These are phyloP conservation scores for Microbotryum lychnidis-dioicae DNA, from an alignment of 1,284 basidiomycete genomes.

Conservation along the genomic window DNA sequence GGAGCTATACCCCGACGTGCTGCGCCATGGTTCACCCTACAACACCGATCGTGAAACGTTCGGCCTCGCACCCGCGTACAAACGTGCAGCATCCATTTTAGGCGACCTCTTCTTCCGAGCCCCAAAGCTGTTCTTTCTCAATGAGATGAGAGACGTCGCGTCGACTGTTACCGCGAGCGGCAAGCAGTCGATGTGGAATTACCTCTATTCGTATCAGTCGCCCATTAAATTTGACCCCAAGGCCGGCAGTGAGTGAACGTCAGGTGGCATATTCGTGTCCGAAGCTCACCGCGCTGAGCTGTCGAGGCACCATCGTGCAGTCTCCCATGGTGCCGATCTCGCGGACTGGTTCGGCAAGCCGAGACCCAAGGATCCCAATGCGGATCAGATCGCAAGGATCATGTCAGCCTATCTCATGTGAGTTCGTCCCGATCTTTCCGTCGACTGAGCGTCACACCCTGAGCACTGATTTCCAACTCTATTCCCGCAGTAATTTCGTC, in stretches of 20 bases:
- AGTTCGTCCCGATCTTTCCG: not conserved
- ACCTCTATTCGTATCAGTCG: conserved; percentile 11
- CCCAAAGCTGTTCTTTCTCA: conserved; percentile 21
- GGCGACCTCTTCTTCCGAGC: conserved; percentile 31
- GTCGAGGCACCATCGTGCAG: not conserved
- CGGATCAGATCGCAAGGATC: conserved; percentile 14
- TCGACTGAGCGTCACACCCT: no score
- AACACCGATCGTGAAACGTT: conserved; percentile 12
- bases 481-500: conserved; percentile 22
- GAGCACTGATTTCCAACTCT: not conserved
- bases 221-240: conserved; percentile 2
- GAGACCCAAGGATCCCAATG: conserved; percentile 4
- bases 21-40: conserved; percentile 15
- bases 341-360: conserved; percentile 25
- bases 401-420: conserved; percentile 31
- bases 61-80: conserved; percentile 13
- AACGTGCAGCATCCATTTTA: conserved; percentile 13
- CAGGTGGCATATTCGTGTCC: no score
- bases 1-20: conserved; percentile 13
- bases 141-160: conserved; percentile 14
- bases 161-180: conserved; percentile 15
- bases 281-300: not conserved
- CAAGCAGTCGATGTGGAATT: conserved; percentile 28
- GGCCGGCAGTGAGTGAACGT: conserved; percentile 13
- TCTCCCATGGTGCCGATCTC: conserved; percentile 26